A percentile compares a stretch with the other conserved stretches of the same genome.
Evolutionary conservation across 2,329 filamentous ascomycete species (phyloP).

Genomic region (Exophiala sideris): DNA sequence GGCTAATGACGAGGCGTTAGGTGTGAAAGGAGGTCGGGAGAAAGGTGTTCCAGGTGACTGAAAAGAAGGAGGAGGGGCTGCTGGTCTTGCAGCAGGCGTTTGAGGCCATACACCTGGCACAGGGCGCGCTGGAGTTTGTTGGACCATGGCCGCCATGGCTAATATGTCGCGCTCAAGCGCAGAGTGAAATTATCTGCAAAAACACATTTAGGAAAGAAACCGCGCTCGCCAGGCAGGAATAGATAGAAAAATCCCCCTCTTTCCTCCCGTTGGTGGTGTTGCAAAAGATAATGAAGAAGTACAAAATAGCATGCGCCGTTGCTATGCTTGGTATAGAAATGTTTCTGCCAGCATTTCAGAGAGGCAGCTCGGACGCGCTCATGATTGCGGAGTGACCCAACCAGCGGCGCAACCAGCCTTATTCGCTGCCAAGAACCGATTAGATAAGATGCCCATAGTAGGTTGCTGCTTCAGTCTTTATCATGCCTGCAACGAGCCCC

Average conservation of each 20-base stretch:
- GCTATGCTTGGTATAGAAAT: neutral
- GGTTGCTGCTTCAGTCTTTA: too few relatives aligned
- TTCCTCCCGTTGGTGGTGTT: neutral
- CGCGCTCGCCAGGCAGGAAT: neutral
- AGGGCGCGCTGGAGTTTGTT: conserved; percentile 40
- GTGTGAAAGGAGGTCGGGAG: conserved; percentile 22
- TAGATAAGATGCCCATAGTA: neutral
- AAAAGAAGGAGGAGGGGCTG: conserved; percentile 37
- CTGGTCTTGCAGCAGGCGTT: conserved; percentile 38
- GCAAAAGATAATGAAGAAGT: neutral
- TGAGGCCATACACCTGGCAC: conserved; percentile 43
- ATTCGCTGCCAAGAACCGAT: neutral
- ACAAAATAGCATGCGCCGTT: neutral
- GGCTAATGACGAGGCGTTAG: conserved; percentile 5
- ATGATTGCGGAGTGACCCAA: neutral
- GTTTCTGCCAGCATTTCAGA: neutral
- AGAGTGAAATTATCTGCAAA: conserved; percentile 6
- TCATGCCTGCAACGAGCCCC: too few relatives aligned
- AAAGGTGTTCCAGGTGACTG: conserved; percentile 28
- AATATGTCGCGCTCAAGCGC: conserved; percentile 13
- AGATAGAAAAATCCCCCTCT: neutral
- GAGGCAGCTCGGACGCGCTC: conserved; percentile 1
- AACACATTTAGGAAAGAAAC: conserved; percentile 9
- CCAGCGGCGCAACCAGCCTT: too few relatives aligned
- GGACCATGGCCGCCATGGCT: conserved; percentile 38